Evolutionary conservation across 768 basidiomycete species (phyloP).

Genomic region (Cubamyces sp.): DNA sequence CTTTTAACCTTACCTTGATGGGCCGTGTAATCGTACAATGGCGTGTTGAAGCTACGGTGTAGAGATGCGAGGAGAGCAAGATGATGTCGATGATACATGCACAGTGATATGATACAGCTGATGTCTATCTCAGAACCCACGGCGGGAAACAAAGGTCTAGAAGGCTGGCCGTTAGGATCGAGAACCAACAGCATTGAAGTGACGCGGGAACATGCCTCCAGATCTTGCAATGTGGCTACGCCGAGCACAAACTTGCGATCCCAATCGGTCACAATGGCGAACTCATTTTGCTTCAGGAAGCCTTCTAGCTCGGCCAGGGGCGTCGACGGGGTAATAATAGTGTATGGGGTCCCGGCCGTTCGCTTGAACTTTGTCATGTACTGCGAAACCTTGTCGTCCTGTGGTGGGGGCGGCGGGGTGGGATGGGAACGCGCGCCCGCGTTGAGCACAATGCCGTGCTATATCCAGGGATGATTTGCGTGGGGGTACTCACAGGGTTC

Average conservation of each 20-base stretch:
- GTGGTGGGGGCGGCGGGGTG: too few species aligned
- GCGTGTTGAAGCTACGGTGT: constrained; percentile 18
- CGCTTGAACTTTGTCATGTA: constrained; percentile 81
- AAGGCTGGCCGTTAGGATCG: constrained; percentile 24
- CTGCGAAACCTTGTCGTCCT: constrained; percentile 72
- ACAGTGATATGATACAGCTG: constrained; percentile 16
- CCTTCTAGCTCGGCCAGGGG: constrained; percentile 80
- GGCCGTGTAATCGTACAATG: constrained; percentile 4
- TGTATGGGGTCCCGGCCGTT: constrained; percentile 62
- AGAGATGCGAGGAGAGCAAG: background rate
- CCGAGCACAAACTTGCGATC: constrained; percentile 83
- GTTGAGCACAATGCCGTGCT: constrained; percentile 13
- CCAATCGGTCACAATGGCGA: constrained; percentile 85
- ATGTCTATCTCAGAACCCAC: constrained; percentile 31
- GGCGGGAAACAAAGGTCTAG: constrained; percentile 41
- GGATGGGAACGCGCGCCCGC: background rate
- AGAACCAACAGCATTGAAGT: background rate
- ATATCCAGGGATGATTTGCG: constrained; percentile 4
- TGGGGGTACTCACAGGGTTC: constrained; percentile 60
- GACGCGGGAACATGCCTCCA: constrained; percentile 45
- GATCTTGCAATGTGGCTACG: constrained; percentile 76
- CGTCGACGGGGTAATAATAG: constrained; percentile 79
- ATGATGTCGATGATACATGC: constrained; percentile 18
- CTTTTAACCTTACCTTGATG: background rate
- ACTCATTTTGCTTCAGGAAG: constrained; percentile 73